Evolutionary conservation across 2,329 filamentous ascomycete genomes (phyloP), one percentile per base, ranked within the genome.

Genomic region (Sclerotinia minor): DNA sequence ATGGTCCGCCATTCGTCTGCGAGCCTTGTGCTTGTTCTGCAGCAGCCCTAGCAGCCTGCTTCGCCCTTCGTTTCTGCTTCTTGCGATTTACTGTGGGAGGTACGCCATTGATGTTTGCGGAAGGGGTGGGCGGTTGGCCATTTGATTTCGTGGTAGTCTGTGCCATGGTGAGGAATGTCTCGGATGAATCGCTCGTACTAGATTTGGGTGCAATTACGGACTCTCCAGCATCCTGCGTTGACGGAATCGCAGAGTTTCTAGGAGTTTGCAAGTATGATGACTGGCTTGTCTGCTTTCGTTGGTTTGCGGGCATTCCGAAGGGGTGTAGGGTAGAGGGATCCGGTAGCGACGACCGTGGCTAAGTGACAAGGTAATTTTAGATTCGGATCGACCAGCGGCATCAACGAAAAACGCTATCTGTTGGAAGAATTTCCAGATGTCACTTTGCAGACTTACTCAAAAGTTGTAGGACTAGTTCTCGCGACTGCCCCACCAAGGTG

Each of bases 11-110:
- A 54, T 74, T 76, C 61, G 68, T 61, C 57, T 69, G 69, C 3
- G 70, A 38, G 53, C 55, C 69, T 35, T 66, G 38, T n/a, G 71
- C 69, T 58, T 75, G 74, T 61, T 75, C 75, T 35, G 76, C 75
- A 64, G 75, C 75, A 38, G 75, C 72, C 68, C 76, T 76, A 21
- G 76, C 77, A 41, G 76, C 76, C 64, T 75, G 89, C 79, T 97
- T 97, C 77, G 92, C 90, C 72, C 94, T 87, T 73, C 94, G 88
- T 83, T 97, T 97, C 79, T 95, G 91, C 83, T 97, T 98, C 84
- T 97, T 97, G 77, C 92, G 88, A 80, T 97, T 97, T 64, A 94
- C 89, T 11, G 83, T 76, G 55, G 82, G 82, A 55, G 82, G 80
- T 58, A 79, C 74, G 60, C 72, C 72, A 69, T 73, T 75, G 21